Conservation (phyloP, 192 early-diverging fungal genomes). For the Entomortierella parvispora region DNA sequence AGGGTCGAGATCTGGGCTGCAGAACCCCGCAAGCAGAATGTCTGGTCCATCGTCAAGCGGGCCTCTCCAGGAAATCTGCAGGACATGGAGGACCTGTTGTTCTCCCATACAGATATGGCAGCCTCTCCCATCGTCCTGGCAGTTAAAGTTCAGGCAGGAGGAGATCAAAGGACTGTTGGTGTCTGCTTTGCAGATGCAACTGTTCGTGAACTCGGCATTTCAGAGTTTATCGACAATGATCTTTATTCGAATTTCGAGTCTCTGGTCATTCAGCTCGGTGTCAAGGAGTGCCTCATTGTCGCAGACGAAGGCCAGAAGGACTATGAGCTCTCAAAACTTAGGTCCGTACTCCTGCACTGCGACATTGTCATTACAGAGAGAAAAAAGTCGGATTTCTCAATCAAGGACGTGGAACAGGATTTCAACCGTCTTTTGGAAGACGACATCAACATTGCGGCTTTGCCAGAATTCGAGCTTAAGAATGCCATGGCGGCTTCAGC, state of each 20-base stretch:
- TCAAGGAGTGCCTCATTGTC: constrained; percentile 90
- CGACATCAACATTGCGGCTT: constrained; percentile 68
- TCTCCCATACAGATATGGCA: constrained; percentile 75
- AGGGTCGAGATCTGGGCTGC: constrained; percentile 87
- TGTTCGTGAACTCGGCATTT: constrained; percentile 77
- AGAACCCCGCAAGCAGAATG: constrained; percentile 50
- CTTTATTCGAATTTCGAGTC: constrained; percentile 95
- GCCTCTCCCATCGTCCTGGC: constrained; percentile 85
- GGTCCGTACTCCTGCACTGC: constrained; percentile 77
- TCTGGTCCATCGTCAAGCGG: constrained; percentile 61
- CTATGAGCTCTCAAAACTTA: constrained; percentile 77
- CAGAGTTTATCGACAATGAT: constrained; percentile 95
- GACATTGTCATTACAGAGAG: constrained; percentile 77
- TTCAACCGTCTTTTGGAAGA: constrained; percentile 79
- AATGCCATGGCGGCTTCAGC: constrained; percentile 75
- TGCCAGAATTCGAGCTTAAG: constrained; percentile 80
- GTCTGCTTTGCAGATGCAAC: constrained; percentile 92
- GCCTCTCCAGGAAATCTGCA: constrained; percentile 98
- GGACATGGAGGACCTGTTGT: constrained; percentile 91
- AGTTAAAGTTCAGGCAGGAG: constrained; percentile 65
- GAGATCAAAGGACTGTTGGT: constrained; percentile 81
- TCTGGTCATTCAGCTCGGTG: constrained; percentile 89
- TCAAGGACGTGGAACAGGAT: constrained; percentile 88
- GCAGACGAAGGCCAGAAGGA: constrained; percentile 63
- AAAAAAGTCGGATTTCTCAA: constrained; percentile 75